These are phyloP conservation scores for Symbiodinium pilosum DNA, from an alignment of 73 alveolate species.

Conservation along the genomic window DNA sequence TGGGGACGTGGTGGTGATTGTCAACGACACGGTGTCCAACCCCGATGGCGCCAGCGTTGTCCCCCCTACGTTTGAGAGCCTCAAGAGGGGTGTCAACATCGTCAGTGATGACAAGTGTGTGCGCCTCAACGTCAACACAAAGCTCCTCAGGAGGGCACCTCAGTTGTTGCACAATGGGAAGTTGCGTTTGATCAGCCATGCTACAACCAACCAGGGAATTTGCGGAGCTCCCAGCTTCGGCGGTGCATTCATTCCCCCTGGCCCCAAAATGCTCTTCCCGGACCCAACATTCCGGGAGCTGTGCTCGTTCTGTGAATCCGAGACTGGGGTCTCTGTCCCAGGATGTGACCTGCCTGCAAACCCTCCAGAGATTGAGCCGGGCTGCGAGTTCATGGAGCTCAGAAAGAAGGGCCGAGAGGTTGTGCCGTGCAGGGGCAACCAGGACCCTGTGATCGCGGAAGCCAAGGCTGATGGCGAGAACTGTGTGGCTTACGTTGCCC, in stretches of 20 bases:
- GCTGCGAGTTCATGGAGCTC: not conserved
- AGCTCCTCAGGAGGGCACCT: not conserved
- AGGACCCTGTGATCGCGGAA: not conserved
- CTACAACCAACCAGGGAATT: not conserved
- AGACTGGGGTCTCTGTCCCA: not conserved
- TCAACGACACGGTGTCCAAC: conserved; percentile 2
- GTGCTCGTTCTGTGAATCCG: not conserved
- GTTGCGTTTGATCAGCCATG: not conserved
- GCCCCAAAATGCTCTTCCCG: not conserved
- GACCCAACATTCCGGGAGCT: not conserved
- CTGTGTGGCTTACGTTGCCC: not conserved
- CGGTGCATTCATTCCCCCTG: not conserved
- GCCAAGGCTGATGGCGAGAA: not conserved
- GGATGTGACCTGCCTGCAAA: not conserved
- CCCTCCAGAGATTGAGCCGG: not conserved
- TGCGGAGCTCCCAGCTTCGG: not conserved
- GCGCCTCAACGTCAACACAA: not conserved
- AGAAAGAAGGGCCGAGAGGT: not conserved
- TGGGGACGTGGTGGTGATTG: not conserved
- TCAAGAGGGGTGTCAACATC: not conserved
- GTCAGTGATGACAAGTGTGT: not conserved
- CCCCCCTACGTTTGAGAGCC: not conserved
- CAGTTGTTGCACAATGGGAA: not conserved
- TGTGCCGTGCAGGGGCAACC: not conserved
- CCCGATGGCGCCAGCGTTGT: not conserved